These are phyloP conservation scores for Blepharisma stoltei DNA, from an alignment of 73 alveolate genomes.

Conservation along the genomic window DNA sequence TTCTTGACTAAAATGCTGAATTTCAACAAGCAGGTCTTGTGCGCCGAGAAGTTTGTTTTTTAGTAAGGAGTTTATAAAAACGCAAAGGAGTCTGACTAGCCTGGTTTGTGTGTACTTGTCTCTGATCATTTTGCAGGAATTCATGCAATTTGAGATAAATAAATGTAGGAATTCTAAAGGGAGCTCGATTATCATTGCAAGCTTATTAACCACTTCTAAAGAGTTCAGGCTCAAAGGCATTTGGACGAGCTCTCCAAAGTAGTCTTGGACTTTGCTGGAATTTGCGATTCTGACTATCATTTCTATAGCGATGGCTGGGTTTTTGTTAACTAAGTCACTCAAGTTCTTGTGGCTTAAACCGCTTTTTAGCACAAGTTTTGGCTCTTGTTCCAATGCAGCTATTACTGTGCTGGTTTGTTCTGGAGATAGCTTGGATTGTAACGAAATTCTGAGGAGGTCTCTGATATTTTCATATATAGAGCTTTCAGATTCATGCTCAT, in stretches of 20 bases:
- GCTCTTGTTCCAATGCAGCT: constrained; percentile 36
- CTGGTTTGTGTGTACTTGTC: constrained; percentile 33
- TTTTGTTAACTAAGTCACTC: constrained; percentile 42
- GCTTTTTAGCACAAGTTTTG: constrained; percentile 49
- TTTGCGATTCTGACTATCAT: constrained; percentile 44
- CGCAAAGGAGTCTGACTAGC: constrained; percentile 52
- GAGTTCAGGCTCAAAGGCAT: constrained; percentile 54
- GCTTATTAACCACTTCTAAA: constrained; percentile 57
- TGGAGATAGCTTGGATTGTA: neutral
- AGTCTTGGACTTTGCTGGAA: constrained; percentile 40
- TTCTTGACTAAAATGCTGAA: constrained; percentile 47
- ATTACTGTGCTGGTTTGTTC: constrained; percentile 7
- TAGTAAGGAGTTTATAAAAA: constrained; percentile 36
- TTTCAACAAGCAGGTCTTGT: constrained; percentile 40
- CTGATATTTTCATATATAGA: neutral
- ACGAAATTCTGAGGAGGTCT: neutral
- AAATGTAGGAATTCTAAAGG: constrained; percentile 39
- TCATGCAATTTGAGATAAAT: constrained; percentile 38
- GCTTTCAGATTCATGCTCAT: constrained; percentile 1
- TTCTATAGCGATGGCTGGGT: constrained; percentile 53
- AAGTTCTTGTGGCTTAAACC: constrained; percentile 49
- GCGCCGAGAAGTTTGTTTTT: constrained; percentile 39
- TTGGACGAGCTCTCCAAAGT: constrained; percentile 45
- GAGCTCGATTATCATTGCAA: constrained; percentile 34
- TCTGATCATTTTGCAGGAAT: constrained; percentile 31